Evolutionary conservation across 2,329 filamentous ascomycete species (phyloP).

Genomic region (Cladosporium sp.): DNA sequence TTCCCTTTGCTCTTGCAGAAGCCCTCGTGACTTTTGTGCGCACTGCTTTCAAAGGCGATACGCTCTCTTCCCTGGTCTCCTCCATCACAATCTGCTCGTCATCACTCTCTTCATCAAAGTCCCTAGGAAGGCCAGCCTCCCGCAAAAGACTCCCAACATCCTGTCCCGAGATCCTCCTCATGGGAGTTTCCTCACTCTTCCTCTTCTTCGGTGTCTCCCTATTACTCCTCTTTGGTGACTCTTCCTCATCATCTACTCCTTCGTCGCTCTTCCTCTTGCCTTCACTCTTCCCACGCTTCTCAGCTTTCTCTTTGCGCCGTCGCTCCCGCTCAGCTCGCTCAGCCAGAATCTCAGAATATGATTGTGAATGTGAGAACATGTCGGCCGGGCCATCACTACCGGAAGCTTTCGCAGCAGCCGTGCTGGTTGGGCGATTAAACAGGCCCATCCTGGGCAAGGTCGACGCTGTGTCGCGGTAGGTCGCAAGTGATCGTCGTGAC

Average conservation of each 20-base stretch:
- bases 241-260: neutral
- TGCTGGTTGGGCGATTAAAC: conserved; percentile 34
- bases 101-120: neutral
- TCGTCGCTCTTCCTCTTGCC: conserved; percentile 15
- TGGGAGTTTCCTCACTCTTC: neutral
- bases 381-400: conserved; percentile 28
- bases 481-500: conserved; percentile 2
- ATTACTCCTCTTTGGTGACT: neutral
- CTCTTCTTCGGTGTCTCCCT: neutral
- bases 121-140: neutral
- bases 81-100: conserved; percentile 10
- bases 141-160: conserved; percentile 2
- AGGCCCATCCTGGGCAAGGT: conserved; percentile 29
- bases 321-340: conserved; percentile 39
- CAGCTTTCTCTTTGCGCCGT: conserved; percentile 9
- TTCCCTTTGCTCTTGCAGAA: neutral
- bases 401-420: conserved; percentile 20
- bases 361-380: conserved; percentile 47
- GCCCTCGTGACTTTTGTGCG: neutral
- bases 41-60: neutral
- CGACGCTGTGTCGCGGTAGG: neutral
- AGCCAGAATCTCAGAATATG: conserved; percentile 41
- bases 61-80: neutral
- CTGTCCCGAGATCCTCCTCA: conserved; percentile 9
- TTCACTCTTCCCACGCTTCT: conserved; percentile 1